phyloP scores from a whole-genome alignment of 208 protist species.

The Angomonas desouzai region DNA sequence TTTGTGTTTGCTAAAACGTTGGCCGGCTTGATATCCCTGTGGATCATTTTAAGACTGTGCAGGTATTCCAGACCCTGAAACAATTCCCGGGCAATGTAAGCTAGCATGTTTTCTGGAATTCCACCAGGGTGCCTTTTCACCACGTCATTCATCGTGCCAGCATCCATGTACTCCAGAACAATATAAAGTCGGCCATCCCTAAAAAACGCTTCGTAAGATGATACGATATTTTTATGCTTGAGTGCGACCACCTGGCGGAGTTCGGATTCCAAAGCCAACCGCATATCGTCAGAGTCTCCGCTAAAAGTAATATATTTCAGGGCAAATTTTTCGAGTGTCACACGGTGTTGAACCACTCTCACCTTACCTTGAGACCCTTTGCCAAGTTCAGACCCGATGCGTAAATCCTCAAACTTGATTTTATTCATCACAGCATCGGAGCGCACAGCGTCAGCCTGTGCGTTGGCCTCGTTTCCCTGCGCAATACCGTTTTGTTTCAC shows the following conservation, averaged over 20 bases:
- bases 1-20: conserved; percentile 96
- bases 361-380: conserved; percentile 89
- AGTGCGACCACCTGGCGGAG: conserved; percentile 77
- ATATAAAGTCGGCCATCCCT: conserved; percentile 83
- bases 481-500: conserved; percentile 84
- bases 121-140: conserved; percentile 59
- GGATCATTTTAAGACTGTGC: conserved; percentile 87
- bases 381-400: conserved; percentile 70
- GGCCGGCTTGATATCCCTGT: conserved; percentile 95
- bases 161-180: conserved; percentile 89
- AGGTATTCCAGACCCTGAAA: conserved; percentile 82
- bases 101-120: conserved; percentile 60
- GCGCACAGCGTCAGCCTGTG: conserved; percentile 12
- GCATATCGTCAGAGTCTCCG: conserved; percentile 69
- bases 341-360: conserved; percentile 65
- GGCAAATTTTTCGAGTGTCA: conserved; percentile 75
- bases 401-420: conserved; percentile 83
- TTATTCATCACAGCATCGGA: conserved; percentile 53
- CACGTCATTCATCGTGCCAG: conserved; percentile 83
- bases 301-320: conserved; percentile 83
- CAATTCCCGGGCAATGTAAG: conserved; percentile 81
- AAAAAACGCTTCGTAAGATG: conserved; percentile 90
- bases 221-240: conserved; percentile 87
- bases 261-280: conserved; percentile 64
- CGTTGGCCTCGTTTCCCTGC: conserved; percentile 22